phyloP scores from a whole-genome alignment of 345 rosid genomes.

The Geranium brycei region DNA sequence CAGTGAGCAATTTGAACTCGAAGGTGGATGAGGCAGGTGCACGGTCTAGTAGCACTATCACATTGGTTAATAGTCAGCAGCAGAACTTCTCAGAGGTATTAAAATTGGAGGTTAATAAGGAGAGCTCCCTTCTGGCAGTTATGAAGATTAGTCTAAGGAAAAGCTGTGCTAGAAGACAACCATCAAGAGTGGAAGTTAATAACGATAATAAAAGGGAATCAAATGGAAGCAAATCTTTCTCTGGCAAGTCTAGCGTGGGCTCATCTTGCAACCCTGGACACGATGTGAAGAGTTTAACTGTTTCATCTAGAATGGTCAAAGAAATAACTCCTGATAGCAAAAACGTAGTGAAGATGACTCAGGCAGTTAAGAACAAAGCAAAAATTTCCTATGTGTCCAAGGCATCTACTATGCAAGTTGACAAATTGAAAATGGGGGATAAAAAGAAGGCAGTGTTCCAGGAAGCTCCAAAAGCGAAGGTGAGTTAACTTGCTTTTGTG shows the following conservation, averaged over 20 bases:
- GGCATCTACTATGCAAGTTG: conserved; percentile 10
- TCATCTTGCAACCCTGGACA: conserved; percentile 26
- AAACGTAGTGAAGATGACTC: conserved; percentile 15
- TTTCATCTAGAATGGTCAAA: conserved; percentile 12
- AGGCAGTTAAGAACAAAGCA: conserved; percentile 16
- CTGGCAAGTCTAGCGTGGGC: conserved; percentile 39
- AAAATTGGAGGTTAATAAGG: conserved; percentile 22
- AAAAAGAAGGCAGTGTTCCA: conserved; percentile 12
- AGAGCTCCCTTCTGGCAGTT: conserved; percentile 27
- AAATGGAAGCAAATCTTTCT: conserved; percentile 23
- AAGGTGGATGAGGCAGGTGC: too few species aligned
- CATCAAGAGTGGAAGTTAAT: conserved; percentile 31
- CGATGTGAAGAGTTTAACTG: conserved; percentile 10
- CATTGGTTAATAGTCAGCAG: conserved; percentile 14
- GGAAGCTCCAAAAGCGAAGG: conserved; percentile 25
- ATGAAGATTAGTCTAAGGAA: conserved; percentile 32
- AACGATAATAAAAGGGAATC: conserved; percentile 3
- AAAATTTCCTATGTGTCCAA: conserved; percentile 14
- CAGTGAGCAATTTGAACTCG: too few species aligned
- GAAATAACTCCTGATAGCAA: conserved; percentile 36
- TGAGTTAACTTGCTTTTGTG: conserved; percentile 8
- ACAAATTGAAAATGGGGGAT: conserved; percentile 3
- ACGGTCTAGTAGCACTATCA: conserved; percentile 13
- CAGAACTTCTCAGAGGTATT: conserved; percentile 18
- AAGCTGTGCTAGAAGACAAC: conserved; percentile 42